Evolutionary conservation across 192 early-diverging fungal species (phyloP).

Genomic region (Spizellomyces punctatus): DNA sequence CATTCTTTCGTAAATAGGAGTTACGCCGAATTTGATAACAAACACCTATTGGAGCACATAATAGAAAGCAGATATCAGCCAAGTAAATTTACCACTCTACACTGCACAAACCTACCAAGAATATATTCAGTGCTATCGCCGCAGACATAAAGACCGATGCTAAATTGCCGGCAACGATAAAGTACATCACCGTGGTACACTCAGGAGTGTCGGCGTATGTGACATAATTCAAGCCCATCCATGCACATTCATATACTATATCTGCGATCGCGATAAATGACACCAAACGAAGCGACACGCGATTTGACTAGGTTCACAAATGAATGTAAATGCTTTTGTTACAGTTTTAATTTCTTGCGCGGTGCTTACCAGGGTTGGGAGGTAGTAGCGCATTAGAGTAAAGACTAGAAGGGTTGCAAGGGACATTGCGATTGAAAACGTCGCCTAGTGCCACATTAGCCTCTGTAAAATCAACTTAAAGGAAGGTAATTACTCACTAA

Average conservation of each 20-base stretch:
- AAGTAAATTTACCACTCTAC: too few relatives aligned
- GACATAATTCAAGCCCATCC: not conserved
- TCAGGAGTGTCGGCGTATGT: not conserved
- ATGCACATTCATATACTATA: not conserved
- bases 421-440: not conserved
- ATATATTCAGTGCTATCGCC: conserved; percentile 2
- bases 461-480: too few relatives aligned
- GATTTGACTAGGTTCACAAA: not conserved
- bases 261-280: not conserved
- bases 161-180: not conserved
- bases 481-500: too few relatives aligned
- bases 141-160: not conserved
- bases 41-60: not conserved
- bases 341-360: too few relatives aligned
- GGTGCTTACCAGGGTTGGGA: not conserved
- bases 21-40: conserved; percentile 5
- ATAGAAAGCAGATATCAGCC: too few relatives aligned
- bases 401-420: not conserved
- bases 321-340: too few relatives aligned
- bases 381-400: not conserved
- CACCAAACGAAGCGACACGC: not conserved
- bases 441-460: not conserved
- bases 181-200: not conserved
- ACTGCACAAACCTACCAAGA: not conserved
- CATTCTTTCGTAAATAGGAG: conserved; percentile 1